Evolutionary conservation across 2,329 filamentous ascomycete genomes (phyloP).

Genomic region (Colletotrichum sp.): DNA sequence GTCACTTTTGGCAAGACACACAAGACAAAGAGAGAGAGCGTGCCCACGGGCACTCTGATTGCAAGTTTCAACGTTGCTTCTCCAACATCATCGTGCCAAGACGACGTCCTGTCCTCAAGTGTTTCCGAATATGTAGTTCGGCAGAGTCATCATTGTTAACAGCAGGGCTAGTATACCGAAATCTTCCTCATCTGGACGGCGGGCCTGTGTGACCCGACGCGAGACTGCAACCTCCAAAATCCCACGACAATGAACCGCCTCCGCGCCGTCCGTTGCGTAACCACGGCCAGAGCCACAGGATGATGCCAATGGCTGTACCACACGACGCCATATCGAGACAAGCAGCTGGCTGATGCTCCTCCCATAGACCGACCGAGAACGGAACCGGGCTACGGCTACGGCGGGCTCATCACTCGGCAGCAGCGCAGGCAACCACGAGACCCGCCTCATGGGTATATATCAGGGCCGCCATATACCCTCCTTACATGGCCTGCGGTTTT

Average conservation of each 20-base stretch:
- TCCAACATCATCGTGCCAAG: not conserved
- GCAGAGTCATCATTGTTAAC: not conserved
- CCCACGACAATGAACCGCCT: not conserved
- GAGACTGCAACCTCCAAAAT: not conserved
- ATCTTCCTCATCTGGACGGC: not conserved
- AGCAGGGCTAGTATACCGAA: not conserved
- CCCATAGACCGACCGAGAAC: not conserved
- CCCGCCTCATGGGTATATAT: constrained; percentile 2
- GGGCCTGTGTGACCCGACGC: not conserved
- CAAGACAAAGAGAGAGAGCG: not conserved
- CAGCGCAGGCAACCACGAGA: not conserved
- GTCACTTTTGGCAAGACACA: not conserved
- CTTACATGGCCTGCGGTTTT: not conserved
- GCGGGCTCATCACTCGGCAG: not conserved
- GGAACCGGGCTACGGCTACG: not conserved
- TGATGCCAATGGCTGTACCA: not conserved
- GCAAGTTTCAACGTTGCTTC: not conserved
- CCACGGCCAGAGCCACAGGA: not conserved
- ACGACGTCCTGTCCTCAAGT: not conserved
- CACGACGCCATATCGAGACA: not conserved
- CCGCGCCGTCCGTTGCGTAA: not conserved
- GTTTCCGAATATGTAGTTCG: not conserved
- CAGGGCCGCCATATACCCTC: constrained; percentile 19
- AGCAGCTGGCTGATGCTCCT: not conserved
- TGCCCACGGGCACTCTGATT: not conserved